Base-by-base conservation (phyloP, 179 eudicot species). In the Amaranthus tricolor region DNA sequence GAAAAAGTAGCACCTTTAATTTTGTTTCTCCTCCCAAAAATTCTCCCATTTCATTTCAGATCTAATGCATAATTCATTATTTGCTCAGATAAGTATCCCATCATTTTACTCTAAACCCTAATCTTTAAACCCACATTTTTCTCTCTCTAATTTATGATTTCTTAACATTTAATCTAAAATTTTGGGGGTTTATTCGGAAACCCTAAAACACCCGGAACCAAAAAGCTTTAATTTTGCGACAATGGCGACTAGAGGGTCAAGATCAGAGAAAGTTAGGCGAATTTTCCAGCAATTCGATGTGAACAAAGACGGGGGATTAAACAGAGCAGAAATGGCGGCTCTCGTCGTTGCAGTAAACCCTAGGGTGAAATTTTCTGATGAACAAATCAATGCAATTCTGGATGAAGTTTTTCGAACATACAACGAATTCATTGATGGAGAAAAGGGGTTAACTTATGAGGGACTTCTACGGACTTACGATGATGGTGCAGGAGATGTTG, bases 401-500 rank as follows among this genome's bases (percentile, higher is more conserved):
- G 99, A 95, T 68, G 99, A 95, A 82, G 95, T 95, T 55, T 95
- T 95, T 77, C 84, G 90, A 0, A 95, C 95, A 1, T 93, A 95
- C 79, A 81, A 80, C 40, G 95, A 95, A 6, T 95, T 88, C 77
- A 90, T 95, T 17, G 91, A 91, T 57, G 89, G 84, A 4, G 90
- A 84, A 5, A 84, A 83, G 50, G 98, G 97, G 12, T 88, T 95
- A 69, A 90, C 95, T 6, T 84, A 75, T 48, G 91, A 93, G 24
- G 97, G 98, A 6, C 83, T 94, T 6, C 68, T 94, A 45, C 86
- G 98, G 3, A 94, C 98, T 9, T 94, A 94, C 73, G 97, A 92
- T 59, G 97, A 94, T 59, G 97, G 98, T 1, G 99, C 97, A 4
- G 97, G 97, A 7, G 97, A 95, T 73, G 97, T 95, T n/a, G 99